Conservation (phyloP, 2,329 filamentous ascomycete genomes). For the Dactylonectria macrodidyma region DNA sequence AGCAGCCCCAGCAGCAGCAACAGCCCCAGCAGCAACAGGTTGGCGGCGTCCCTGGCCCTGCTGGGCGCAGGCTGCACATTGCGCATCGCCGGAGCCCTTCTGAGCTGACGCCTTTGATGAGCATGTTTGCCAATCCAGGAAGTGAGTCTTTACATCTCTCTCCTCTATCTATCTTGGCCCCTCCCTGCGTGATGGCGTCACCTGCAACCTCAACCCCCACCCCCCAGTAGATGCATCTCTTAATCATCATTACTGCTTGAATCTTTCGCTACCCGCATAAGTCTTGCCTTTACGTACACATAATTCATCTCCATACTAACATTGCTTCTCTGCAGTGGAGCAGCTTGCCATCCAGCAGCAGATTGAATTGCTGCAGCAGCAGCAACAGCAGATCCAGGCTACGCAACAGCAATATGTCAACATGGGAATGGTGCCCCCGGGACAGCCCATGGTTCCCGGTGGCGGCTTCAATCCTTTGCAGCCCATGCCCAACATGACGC, state of each 20-base stretch:
- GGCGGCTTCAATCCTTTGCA: slow-evolving; percentile 84
- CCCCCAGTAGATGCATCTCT: slow-evolving; percentile 2
- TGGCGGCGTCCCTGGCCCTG: slow-evolving; percentile 78
- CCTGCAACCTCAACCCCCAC: not conserved
- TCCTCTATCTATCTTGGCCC: slow-evolving; percentile 17
- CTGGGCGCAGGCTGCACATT: slow-evolving; percentile 94
- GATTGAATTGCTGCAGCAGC: slow-evolving; percentile 96
- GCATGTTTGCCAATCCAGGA: slow-evolving; percentile 81
- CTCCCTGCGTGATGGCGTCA: not conserved
- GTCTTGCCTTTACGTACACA: slow-evolving; percentile 5
- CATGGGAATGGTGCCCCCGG: slow-evolving; percentile 93
- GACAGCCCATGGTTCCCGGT: slow-evolving; percentile 80
- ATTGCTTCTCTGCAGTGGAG: slow-evolving; percentile 77
- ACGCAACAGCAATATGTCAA: slow-evolving; percentile 98
- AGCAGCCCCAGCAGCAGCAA: slow-evolving; percentile 60
- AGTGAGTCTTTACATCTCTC: slow-evolving; percentile 65
- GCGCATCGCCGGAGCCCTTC: slow-evolving; percentile 97
- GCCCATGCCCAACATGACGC: slow-evolving; percentile 83
- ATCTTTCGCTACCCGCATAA: not conserved
- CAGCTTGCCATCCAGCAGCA: slow-evolving; percentile 98
- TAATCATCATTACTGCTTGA: not conserved
- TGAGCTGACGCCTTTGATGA: slow-evolving; percentile 97
- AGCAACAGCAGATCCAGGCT: slow-evolving; percentile 97
- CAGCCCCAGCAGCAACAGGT: slow-evolving; percentile 64
- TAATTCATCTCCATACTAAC: slow-evolving; percentile 39